Evolutionary conservation across 129 eudicot species (phyloP), one percentile per base, ranked within the genome.

Genomic region (Daucus carota): DNA sequence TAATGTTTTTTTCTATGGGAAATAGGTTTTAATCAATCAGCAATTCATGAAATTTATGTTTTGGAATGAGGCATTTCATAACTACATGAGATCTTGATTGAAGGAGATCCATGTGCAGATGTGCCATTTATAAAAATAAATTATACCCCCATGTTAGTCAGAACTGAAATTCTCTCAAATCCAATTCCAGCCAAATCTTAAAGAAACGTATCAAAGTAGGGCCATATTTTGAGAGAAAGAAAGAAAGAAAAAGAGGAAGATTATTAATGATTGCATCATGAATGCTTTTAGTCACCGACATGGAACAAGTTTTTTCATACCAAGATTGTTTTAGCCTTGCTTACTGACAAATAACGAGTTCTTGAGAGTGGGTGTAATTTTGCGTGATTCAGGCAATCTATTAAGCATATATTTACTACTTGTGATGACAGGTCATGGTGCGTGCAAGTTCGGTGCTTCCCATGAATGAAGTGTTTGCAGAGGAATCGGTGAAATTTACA

Each of bases 401-500:
- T 20, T 31, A 7, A 34, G 13, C 13, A 48, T 48, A 8, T 2
- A 2, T 13, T 7, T 1, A 48, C n/a, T 48, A 48, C 3, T 13
- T 48, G 18, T 15, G 20, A 13, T 48, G 43, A 75, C 78, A 82
- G 85, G 85, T 44, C 79, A 78, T 77, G 85, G 41, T 44, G 59
- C 79, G 45, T 82, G 85, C 82, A 82, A 77, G 79, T 82, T 73
- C 44, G 82, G 68, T 47, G 34, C 60, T 50, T 75, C 40, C 70
- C 80, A 4, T 80, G 83, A 80, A 60, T 14, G 13, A 28, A 50
- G 44, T 74, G 1, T 32, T 50, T 48, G 34, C 75, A 26, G 57
- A 72, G 22, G 33, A 72, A 72, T 13, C 38, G 0, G 26, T 43
- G 0, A 63, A 3, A 28, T 28, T 62, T 29, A 17, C 7, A 13